Base-by-base conservation (phyloP, 1,139 yeast genomes). In the Debaryomyces nepalensis region DNA sequence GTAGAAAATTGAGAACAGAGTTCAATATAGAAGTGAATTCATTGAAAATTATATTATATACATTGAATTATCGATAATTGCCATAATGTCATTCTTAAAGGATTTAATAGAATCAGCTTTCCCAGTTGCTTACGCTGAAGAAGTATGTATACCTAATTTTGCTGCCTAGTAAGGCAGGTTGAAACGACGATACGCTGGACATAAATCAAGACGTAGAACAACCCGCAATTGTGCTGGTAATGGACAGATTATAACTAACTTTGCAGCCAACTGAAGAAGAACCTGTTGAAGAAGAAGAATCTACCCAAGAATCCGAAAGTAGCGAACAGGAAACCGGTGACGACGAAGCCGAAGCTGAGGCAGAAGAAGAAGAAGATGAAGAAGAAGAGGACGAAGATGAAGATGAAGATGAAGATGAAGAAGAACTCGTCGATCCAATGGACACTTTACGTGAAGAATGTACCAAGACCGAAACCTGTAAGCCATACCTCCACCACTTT, bases 71-170 rank as follows among this genome's bases (percentile, higher is more conserved):
- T 36, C 26, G 16, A 11, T 34, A 22, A 34, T 39, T 37, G 43
- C 33, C 47, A 51, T 40, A 33, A 73, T 73, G 79, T 75, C 84
- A 56, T 75, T 87, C 61, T 78, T 79, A 65, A 73, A 80, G 75
- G 96, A 88, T 68, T 73, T 90, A 63, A 84, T 87, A 71, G 96
- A 89, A 67, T 77, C 87, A 53, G 77, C 87, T 52, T 70, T 82
- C 57, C 96, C 97, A 64, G 79, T 88, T 55, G 96, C 96, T 46
- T 82, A 78, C 71, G 97, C 97, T 61, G 97, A 87, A 64, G 91
- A 82, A 64, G 84, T 77, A 70, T 57, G 78, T 72, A 38, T 24
- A 30, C 7, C 12, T 14, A 5, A 23, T 23, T n/a, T 31, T 24
- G 10, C n/a, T n/a, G n/a, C n/a, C n/a, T n/a, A n/a, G n/a, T n/a